Percentiles rank a stretch among this genome's conserved stretches.
Conservation (phyloP, 2,329 filamentous ascomycete species). For the Claviceps monticola region DNA sequence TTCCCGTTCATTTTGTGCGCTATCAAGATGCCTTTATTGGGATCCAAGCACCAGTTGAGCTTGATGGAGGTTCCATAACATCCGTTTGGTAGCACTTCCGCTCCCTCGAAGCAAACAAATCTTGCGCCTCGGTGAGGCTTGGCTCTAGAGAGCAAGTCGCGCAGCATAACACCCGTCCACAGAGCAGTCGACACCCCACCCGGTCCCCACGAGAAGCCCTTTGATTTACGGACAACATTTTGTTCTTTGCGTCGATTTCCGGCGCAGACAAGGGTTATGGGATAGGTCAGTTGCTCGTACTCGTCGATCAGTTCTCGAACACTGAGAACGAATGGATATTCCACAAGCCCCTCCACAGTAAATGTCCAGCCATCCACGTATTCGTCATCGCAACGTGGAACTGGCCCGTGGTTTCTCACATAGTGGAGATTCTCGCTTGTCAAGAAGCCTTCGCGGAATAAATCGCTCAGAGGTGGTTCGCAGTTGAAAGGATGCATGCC, state of each 20-base stretch:
- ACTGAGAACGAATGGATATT: slow-evolving; percentile 58
- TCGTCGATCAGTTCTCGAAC: slow-evolving; percentile 58
- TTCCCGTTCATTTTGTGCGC: slow-evolving; percentile 89
- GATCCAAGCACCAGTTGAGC: slow-evolving; percentile 76
- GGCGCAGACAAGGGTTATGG: slow-evolving; percentile 80
- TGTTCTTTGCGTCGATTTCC: slow-evolving; percentile 89
- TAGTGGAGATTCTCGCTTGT: slow-evolving; percentile 84
- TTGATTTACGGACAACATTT: slow-evolving; percentile 78
- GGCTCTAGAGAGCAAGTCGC: slow-evolving; percentile 55
- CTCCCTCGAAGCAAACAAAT: slow-evolving; percentile 85
- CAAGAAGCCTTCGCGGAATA: slow-evolving; percentile 71
- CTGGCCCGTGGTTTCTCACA: slow-evolving; percentile 77
- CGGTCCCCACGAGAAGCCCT: slow-evolving; percentile 88
- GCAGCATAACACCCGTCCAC: slow-evolving; percentile 71
- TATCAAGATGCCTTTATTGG: slow-evolving; percentile 71
- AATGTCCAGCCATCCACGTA: slow-evolving; percentile 71
- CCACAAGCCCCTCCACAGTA: slow-evolving; percentile 69
- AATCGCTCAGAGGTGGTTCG: slow-evolving; percentile 64
- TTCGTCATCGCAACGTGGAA: slow-evolving; percentile 60
- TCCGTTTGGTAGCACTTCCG: slow-evolving; percentile 77
- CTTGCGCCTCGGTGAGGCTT: slow-evolving; percentile 55
- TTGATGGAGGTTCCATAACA: slow-evolving; percentile 82
- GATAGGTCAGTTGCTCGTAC: slow-evolving; percentile 72
- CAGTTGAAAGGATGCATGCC: slow-evolving; percentile 86
- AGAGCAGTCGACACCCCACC: slow-evolving; percentile 77